Evolutionary conservation across 805 yeast genomes (phyloP), one percentile per base, ranked within the genome.

Genomic region (Ogataea neopini): DNA sequence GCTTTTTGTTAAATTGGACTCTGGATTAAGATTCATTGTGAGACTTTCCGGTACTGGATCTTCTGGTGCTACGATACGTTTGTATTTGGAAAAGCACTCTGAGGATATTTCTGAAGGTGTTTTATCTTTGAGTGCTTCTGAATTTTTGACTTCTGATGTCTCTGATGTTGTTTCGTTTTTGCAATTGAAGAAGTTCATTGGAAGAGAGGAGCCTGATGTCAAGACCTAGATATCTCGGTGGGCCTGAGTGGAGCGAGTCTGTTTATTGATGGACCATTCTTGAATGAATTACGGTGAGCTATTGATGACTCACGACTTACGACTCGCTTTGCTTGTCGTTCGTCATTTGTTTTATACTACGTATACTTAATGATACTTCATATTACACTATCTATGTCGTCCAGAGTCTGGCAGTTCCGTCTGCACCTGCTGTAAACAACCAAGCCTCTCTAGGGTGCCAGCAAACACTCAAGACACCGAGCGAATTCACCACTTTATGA

Each of bases 361-460:
- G 11, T 36, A 18, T 15, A 36, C 15, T 14, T 4, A 33, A 39
- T 39, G 25, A 22, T 5, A 22, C 7, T 5, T 22, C 8, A 28
- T 28, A 28, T 28, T 28, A 28, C 15, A 8, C 30, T 23, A 19
- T 14, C 42, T 70, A 86, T 14, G 96, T 88, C 22, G 99, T 94
- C 99, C 99, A 94, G 61, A 94, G 72, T 62, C 96, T 83, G 5
- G 97, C 98, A 35, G 89, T 82, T 51, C 96, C 89, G 69, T 94
- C 99, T 18, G 98, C 98, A 60, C 98, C 99, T 9, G 96, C 88
- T 64, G 94, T 84, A 67, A 94, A 90, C 63, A 94, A 75, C 99
- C 99, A 94, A 0, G 99, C 97, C 71, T 94, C 98, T 60, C 84
- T 83, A 55, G 98, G 98, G 75, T 94, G 99, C 99, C 99, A 94